Conservation (phyloP, 2,329 filamentous ascomycete species). For the Penicillium expansum region DNA sequence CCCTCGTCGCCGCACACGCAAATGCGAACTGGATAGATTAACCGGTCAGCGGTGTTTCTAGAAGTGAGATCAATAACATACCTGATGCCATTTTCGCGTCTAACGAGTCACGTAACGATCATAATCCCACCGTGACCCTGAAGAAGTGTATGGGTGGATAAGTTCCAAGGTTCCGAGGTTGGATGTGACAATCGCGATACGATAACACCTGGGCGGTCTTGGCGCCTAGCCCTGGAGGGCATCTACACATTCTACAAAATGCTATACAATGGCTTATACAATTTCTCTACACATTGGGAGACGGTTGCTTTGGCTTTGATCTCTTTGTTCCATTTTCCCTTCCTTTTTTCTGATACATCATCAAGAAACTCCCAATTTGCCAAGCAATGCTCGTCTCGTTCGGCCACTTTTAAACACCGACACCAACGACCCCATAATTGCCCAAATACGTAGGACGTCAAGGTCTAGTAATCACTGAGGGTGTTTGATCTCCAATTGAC, state of each 20-base stretch:
- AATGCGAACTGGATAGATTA: constrained; percentile 68
- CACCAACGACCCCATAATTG: neutral
- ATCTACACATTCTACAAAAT: neutral
- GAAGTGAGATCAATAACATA: neutral
- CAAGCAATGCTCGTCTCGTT: neutral
- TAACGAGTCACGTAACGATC: neutral
- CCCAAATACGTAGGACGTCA: neutral
- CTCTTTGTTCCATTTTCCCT: neutral
- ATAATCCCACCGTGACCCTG: neutral
- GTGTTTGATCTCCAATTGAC: neutral
- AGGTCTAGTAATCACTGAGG: neutral
- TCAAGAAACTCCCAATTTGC: neutral
- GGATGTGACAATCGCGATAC: constrained; percentile 3
- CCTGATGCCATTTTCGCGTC: constrained; percentile 12
- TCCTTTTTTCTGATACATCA: neutral
- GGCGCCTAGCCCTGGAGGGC: neutral
- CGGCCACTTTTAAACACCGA: neutral
- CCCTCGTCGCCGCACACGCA: constrained; percentile 96
- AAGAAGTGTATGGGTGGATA: neutral
- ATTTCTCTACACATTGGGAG: neutral
- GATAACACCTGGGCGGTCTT: constrained; percentile 6
- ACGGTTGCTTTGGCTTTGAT: neutral
- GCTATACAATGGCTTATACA: neutral
- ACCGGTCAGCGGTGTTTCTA: constrained; percentile 1
- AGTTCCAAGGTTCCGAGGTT: neutral